Evolutionary conservation across 768 basidiomycete species (phyloP), one percentile per base, ranked within the genome.

Genomic region (Podaxis pistillaris): DNA sequence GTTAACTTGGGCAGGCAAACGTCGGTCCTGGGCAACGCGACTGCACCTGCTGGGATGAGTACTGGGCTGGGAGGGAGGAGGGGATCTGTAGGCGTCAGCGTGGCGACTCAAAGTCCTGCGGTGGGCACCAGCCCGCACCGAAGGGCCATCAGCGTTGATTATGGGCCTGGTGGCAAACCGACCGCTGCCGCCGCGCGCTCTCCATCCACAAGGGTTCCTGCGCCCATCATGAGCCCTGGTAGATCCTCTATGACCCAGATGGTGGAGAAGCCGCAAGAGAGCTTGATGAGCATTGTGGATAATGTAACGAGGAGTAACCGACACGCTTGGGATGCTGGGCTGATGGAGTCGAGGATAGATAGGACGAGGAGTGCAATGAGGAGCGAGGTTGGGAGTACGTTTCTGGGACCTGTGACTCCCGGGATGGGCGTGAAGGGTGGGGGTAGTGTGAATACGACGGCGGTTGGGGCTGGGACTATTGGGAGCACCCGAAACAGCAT

Each of bases 261-360:
- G n/a, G 40, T 12, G 37, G 40, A 28, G 33, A n/a, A 22, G 24
- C 49, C 55, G 4, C 37, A 51, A 4, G 61, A 56, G 44, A 87
- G 82, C 47, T 72, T 90, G 69, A 86, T 90, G 87, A 85, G 83
- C 67, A 85, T 91, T 65, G 85, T 91, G 8, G 87, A 89, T 67
- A 82, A 78, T 60, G 84, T 89, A 50, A 71, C 86, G 26, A 74
- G 74, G 51, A 66, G 50, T 36, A 70, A 75, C 58, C 56, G 71
- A 58, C 64, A 72, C 46, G 69, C 67, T 9, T 73, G 69, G 68
- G 68, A 66, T 60, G 67, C 63, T 63, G 68, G 63, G 63, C 70
- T 67, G 68, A 68, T 38, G 56, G 64, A 61, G 47, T 55, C 65
- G 49, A 63, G 30, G 51, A 58, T 60, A 40, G 55, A 56, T 62